Evolutionary conservation across 108 stramenopile species (phyloP), one percentile per base, ranked within the genome.

Genomic region (Cyclotella sp.): DNA sequence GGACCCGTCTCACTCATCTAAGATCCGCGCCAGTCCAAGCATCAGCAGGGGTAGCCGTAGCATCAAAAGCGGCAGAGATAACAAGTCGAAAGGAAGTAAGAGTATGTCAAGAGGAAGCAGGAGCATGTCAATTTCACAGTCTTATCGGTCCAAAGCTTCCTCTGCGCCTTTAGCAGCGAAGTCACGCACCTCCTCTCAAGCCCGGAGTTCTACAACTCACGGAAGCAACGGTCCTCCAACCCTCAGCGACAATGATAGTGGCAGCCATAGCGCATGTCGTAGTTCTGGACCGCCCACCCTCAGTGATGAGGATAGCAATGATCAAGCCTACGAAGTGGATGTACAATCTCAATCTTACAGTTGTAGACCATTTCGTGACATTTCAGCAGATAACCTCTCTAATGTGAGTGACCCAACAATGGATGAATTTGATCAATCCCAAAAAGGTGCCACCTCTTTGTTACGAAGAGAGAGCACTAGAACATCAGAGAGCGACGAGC

Each of bases 191-290:
- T 64, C 63, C 42, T 64, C 41, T 46, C 43, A 43, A 24, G 19
- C 16, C 19, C 16, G 9, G 21, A 64, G 44, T 45, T 64, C 41
- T 22, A 45, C 63, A 9, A 64, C 63, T 21, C 22, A 64, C 24
- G 63, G 63, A 44, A 64, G 44, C 44, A 43, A 29, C 1, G 63
- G 63, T 45, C 63, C 63, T 45, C 63, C 63, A 9, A 64, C 63
- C 19, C 63, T 64, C 41, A 64, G 63, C 43, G 63, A 64, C 8
- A 8, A 34, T 62, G 29, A 26, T 30, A 40, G 14, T 19, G 60
- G 39, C 13, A 40, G 30, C 24, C 30, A 13, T 40, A 7, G 13
- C 11, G 14, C 30, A 11, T 29, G 19, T 11, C n/a, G 21, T 14
- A 26, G 7, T 55, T 55, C 55, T 12, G 24, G 24, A 12, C 55